Base-by-base conservation (phyloP, 805 yeast genomes). In the Wickerhamomyces pijperi region DNA sequence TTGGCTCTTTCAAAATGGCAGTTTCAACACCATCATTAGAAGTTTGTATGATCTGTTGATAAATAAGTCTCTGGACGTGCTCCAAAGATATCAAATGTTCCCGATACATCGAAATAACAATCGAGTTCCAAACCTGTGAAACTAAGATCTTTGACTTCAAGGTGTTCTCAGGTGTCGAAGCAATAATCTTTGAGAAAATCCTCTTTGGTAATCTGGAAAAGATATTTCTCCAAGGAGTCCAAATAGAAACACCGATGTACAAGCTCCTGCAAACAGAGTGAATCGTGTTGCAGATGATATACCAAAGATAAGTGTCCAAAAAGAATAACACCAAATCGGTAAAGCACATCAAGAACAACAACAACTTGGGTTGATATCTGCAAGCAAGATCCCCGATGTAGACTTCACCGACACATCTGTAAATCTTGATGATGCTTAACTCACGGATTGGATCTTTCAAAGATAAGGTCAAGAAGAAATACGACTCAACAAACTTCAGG, bases 111-210 rank as follows among this genome's bases (percentile, higher is more conserved):
- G 97, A 85, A 54, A 92, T 88, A 46, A 92, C 90, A 60, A 92
- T 82, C 35, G 97, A 97, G 60, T 92, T 92, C 99, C 98, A 92
- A 49, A 92, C 86, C 67, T 92, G 98, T 23, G 97, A 86, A 51
- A 94, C 90, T 59, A 92, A 72, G 43, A 88, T 94, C 74, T 92
- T 92, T 46, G 97, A 97, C 65, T 90, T 88, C 67, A 88, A 86
- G 66, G 87, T 87, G 58, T 85, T 86, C 64, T 90, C 97, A 94
- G 94, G 55, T 1, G 51, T 46, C 0, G 52, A 36, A 0, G 55
- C 53, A 48, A 85, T 59, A 2, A 86, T 64, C 49, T 85, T 84
- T 11, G 90, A 73, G 47, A 70, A 71, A 3, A 85, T 81, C 46
- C 94, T 66, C 49, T 78, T 77, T 2, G 95, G 94, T 21, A 86